These are phyloP conservation scores for Kazachstania bromeliacearum DNA, from an alignment of 805 yeast species.

Conservation along the genomic window DNA sequence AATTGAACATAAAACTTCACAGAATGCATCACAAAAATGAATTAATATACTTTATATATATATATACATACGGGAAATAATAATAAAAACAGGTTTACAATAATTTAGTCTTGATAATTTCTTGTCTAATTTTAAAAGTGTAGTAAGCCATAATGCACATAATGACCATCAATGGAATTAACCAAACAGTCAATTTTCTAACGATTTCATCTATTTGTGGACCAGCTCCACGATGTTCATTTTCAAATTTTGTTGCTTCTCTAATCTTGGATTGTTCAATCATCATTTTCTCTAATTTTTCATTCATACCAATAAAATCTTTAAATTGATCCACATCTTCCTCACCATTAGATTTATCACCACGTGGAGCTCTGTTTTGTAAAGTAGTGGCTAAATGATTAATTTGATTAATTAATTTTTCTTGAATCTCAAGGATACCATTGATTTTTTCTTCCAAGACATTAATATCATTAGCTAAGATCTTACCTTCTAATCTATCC, in stretches of 20 bases:
- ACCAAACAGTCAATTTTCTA: slow-evolving; percentile 25
- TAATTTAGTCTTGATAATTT: slow-evolving; percentile 28
- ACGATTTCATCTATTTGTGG: slow-evolving; percentile 29
- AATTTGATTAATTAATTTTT: slow-evolving; percentile 16
- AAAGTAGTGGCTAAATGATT: slow-evolving; percentile 12
- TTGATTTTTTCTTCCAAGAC: slow-evolving; percentile 19
- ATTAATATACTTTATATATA: too few species aligned
- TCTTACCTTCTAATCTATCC: slow-evolving; percentile 29
- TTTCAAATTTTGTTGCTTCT: slow-evolving; percentile 12
- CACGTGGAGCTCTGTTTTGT: slow-evolving; percentile 2
- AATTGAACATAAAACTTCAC: too few species aligned
- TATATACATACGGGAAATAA: too few species aligned
- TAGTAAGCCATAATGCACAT: slow-evolving; percentile 31
- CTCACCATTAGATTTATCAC: neutral
- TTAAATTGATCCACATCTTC: slow-evolving; percentile 13
- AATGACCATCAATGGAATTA: slow-evolving; percentile 24
- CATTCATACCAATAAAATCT: slow-evolving; percentile 25
- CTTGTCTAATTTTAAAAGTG: slow-evolving; percentile 30
- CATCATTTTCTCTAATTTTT: slow-evolving; percentile 25
- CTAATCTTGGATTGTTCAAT: slow-evolving; percentile 24
- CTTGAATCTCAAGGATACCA: slow-evolving; percentile 17
- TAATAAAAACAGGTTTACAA: slow-evolving; percentile 16
- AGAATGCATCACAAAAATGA: too few species aligned
- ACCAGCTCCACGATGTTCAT: slow-evolving; percentile 9
- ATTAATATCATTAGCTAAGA: slow-evolving; percentile 29